Percentiles rank a stretch among this genome's conserved stretches.
phyloP scores from a whole-genome alignment of 2,329 filamentous ascomycete genomes.

The Lasiodiplodia gonubiensis region DNA sequence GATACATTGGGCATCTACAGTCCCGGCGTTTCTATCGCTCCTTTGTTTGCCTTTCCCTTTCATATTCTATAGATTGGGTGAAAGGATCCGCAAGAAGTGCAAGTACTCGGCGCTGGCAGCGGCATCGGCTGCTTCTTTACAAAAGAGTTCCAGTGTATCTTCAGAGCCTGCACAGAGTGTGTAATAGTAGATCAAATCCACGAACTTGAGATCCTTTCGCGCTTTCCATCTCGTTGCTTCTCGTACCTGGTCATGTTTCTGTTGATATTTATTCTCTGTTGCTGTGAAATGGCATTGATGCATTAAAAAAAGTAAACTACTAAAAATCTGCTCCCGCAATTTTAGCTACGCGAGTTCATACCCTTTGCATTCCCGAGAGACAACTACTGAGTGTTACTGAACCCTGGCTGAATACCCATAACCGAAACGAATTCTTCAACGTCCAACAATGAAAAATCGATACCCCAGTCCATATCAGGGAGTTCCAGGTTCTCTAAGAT shows the following conservation, averaged over 20 bases:
- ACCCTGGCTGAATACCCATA: not conserved
- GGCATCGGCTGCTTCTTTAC: not conserved
- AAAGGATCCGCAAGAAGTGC: constrained; percentile 67
- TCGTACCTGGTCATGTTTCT: too few species aligned
- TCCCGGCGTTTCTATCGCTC: constrained; percentile 76
- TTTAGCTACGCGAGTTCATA: too few species aligned
- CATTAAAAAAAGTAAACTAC: too few species aligned
- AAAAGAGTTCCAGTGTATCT: not conserved
- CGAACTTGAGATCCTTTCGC: too few species aligned
- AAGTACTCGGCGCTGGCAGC: constrained; percentile 71
- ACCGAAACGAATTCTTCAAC: constrained; percentile 13
- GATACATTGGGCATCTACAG: constrained; percentile 75
- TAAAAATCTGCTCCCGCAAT: too few species aligned
- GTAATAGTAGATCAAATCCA: not conserved
- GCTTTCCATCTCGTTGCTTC: too few species aligned
- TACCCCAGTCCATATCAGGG: constrained; percentile 12
- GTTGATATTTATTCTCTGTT: too few species aligned
- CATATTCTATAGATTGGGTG: constrained; percentile 76
- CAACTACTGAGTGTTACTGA: not conserved
- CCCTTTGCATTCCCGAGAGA: not conserved
- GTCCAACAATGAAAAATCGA: constrained; percentile 6
- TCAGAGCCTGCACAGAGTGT: not conserved
- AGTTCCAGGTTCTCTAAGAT: not conserved
- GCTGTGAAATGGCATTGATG: too few species aligned
- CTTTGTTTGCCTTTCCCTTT: constrained; percentile 76